Percentiles rank a stretch among this genome's conserved stretches.
Conservation (phyloP, 441 rosid genomes). For the Erodium trifolium region DNA sequence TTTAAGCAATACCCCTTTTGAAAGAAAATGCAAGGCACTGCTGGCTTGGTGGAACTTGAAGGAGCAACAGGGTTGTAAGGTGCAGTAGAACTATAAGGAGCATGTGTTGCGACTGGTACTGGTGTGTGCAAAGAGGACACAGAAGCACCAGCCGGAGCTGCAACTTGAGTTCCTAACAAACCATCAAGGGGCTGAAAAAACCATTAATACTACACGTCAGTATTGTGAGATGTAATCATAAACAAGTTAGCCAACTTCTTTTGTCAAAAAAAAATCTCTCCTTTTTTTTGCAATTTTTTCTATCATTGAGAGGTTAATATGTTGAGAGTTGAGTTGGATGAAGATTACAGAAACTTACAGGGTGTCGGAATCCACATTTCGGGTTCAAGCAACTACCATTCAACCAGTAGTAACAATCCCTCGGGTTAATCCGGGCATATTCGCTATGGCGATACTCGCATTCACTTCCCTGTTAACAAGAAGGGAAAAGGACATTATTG, state of each 20-base stretch:
- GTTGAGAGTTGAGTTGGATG: not conserved
- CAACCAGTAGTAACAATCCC: constrained; percentile 95
- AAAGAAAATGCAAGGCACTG: constrained; percentile 71
- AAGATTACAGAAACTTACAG: constrained; percentile 45
- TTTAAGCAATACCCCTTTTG: constrained; percentile 73
- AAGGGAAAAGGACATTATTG: not conserved
- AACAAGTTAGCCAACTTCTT: not conserved
- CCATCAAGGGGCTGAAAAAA: constrained; percentile 78
- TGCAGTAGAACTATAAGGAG: constrained; percentile 20
- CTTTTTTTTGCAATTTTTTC: too few relatives aligned
- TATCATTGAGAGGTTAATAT: too few relatives aligned
- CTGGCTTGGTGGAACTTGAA: constrained; percentile 36
- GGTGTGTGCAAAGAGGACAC: constrained; percentile 29
- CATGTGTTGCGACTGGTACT: constrained; percentile 16
- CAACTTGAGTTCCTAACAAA: constrained; percentile 53
- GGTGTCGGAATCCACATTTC: constrained; percentile 86
- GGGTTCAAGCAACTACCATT: constrained; percentile 89
- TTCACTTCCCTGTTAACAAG: constrained; percentile 60
- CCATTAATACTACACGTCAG: not conserved
- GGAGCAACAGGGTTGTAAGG: constrained; percentile 5
- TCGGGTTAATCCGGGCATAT: constrained; percentile 82
- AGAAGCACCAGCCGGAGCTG: constrained; percentile 39
- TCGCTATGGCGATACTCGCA: constrained; percentile 99
- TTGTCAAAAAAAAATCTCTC: too few relatives aligned
- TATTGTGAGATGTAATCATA: not conserved